Base-by-base conservation (phyloP, 2,329 filamentous ascomycete genomes). In the Botrytis aclada region DNA sequence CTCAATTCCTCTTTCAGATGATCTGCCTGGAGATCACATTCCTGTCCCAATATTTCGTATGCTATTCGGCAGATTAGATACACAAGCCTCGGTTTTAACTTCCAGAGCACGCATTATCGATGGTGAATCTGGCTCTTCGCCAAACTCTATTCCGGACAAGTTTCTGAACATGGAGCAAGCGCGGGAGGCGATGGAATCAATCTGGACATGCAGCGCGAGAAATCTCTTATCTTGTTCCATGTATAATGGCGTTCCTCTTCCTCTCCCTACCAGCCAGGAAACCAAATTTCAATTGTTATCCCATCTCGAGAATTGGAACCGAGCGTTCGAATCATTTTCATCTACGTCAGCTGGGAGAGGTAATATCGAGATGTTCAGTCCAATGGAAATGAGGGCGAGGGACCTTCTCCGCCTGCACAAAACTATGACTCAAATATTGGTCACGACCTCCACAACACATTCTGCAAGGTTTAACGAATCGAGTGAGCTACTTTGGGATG, bases 1-100 rank as follows among this genome's bases (percentile, higher is more conserved):
- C 32, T 16, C n/a, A 37, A 25, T 29, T 39, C 18, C 34, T n/a
- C 12, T 34, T 32, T n/a, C 37, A 41, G 25, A n/a, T 5, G 22
- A 32, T 14, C 9, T 45, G 22, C 39, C 39, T 16, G 51, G 45
- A 67, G 70, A 72, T 25, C 8, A 75, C 5, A 71, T 73, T 22
- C 72, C 76, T 32, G 20, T 74, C 7, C 71, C 73, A 10, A 71
- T 70, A 20, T 60, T 77, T 47, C 74, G 71, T 25, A 58, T 39
- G 12, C 69, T 77, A 41, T 77, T 77, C 39, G 54, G 65, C 29
- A 73, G 74, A 9, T 69, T 76, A 22, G 72, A 76, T 20, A 71
- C 61, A 0, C 75, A 76, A 70, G 76, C 73, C 29, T 66, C 70
- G 9, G n/a, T 39, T 37, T 54, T 67, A 20, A 72, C 39, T 20